phyloP scores from a whole-genome alignment of 1,284 basidiomycete genomes.

The Papiliotrema laurentii region DNA sequence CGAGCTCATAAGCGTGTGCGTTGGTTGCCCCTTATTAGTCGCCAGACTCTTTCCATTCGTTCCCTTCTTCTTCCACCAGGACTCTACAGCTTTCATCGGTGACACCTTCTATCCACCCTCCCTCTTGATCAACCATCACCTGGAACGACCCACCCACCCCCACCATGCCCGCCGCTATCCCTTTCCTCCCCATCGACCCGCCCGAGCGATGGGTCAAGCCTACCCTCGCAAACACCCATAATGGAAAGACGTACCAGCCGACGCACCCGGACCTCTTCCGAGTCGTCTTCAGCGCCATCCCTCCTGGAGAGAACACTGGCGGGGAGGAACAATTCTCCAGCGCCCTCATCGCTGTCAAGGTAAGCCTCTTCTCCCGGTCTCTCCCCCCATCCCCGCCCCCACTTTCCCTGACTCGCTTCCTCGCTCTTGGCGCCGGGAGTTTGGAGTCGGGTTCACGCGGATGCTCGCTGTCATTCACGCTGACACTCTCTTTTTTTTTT shows the following conservation, averaged over 20 bases:
- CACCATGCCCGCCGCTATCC: conserved; percentile 25
- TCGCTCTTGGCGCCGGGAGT: no score
- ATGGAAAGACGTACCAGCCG: conserved; percentile 39
- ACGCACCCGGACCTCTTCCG: conserved; percentile 40
- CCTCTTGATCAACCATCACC: background rate
- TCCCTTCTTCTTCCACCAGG: no score
- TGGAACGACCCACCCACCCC: no score
- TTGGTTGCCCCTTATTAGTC: no score
- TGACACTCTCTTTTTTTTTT: no score
- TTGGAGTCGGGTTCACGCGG: no score
- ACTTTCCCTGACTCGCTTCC: background rate
- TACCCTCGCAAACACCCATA: conserved; percentile 27
- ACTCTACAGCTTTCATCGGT: no score
- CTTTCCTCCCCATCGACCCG: conserved; percentile 20
- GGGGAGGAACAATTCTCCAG: conserved; percentile 38
- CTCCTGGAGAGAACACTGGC: background rate
- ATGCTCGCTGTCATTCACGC: no score
- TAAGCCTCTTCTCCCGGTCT: conserved; percentile 17
- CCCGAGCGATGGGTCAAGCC: conserved; percentile 35
- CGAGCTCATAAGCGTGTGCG: no score
- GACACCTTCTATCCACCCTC: background rate
- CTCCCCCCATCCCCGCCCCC: background rate
- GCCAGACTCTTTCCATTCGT: no score
- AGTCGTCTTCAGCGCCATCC: conserved; percentile 35
- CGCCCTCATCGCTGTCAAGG: conserved; percentile 37